phyloP scores from a whole-genome alignment of 805 yeast genomes.

The Yarrowia alimentaria region DNA sequence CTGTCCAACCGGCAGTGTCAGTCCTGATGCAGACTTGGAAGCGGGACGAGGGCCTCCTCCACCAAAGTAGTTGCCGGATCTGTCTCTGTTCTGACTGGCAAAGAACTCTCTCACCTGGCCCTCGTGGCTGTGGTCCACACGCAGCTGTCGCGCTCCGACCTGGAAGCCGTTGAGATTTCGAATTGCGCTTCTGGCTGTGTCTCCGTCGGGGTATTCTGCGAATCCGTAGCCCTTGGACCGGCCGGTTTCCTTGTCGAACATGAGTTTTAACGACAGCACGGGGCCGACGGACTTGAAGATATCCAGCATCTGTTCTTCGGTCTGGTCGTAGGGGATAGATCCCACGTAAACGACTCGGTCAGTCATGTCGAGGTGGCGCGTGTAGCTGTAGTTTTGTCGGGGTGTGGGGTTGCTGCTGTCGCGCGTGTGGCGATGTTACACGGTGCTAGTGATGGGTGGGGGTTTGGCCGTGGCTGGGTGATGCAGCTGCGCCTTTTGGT shows the following conservation, averaged over 20 bases:
- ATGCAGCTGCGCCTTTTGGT: no score
- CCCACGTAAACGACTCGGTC: slow-evolving; percentile 66
- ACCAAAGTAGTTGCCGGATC: no score
- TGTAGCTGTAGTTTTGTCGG: background rate
- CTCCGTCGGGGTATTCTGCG: slow-evolving; percentile 76
- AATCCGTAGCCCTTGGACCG: slow-evolving; percentile 88
- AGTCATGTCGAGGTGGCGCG: slow-evolving; percentile 1
- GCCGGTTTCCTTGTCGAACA: slow-evolving; percentile 87
- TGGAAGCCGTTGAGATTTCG: slow-evolving; percentile 78
- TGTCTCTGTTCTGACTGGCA: slow-evolving; percentile 53
- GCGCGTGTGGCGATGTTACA: no score
- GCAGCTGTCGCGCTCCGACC: slow-evolving; percentile 66
- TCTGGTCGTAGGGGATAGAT: slow-evolving; percentile 86
- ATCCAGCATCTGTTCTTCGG: slow-evolving; percentile 89
- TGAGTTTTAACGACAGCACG: slow-evolving; percentile 66
- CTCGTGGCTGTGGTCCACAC: slow-evolving; percentile 73
- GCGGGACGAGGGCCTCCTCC: no score
- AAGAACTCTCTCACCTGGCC: slow-evolving; percentile 67
- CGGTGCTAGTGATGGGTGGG: no score
- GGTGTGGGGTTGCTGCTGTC: no score
- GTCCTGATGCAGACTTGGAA: no score
- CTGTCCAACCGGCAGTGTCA: slow-evolving; percentile 58
- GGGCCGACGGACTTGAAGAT: slow-evolving; percentile 89
- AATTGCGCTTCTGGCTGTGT: slow-evolving; percentile 88
- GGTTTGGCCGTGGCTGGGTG: no score